phyloP scores from a whole-genome alignment of 495 filamentous ascomycete genomes.

The Lindgomyces ingoldianus region DNA sequence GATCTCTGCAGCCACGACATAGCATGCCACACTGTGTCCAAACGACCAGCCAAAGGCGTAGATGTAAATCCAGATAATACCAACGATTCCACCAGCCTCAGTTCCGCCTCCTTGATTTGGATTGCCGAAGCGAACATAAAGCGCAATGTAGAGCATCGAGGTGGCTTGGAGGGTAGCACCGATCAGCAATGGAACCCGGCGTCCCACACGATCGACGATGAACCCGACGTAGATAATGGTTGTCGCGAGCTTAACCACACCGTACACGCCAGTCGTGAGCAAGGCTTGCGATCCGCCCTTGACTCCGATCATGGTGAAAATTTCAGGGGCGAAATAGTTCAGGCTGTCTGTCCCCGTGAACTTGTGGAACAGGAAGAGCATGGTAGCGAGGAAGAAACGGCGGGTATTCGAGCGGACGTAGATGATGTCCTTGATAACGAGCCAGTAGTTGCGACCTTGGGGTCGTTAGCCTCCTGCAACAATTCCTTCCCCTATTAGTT shows the following conservation, averaged over 20 bases:
- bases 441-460: constrained; percentile 27
- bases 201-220: constrained; percentile 30
- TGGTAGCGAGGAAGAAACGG: constrained; percentile 41
- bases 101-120: constrained; percentile 27
- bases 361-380: constrained; percentile 37
- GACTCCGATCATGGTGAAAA: constrained; percentile 36
- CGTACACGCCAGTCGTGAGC: constrained; percentile 34
- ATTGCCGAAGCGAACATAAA: constrained; percentile 31
- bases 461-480: not conserved
- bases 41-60: constrained; percentile 45
- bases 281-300: constrained; percentile 25
- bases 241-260: constrained; percentile 29
- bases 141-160: constrained; percentile 32
- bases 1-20: constrained; percentile 43
- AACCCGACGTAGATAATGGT: constrained; percentile 29
- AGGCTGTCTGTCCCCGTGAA: constrained; percentile 34
- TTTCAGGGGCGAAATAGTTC: constrained; percentile 40
- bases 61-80: constrained; percentile 44
- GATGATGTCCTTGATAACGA: constrained; percentile 29
- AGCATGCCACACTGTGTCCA: constrained; percentile 41
- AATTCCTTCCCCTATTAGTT: too few relatives aligned
- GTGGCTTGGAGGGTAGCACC: constrained; percentile 25
- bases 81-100: constrained; percentile 38
- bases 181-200: constrained; percentile 29
- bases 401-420: constrained; percentile 32